Evolutionary conservation across 2,329 filamentous ascomycete species (phyloP).

Genomic region (Lachnellula occidentalis): DNA sequence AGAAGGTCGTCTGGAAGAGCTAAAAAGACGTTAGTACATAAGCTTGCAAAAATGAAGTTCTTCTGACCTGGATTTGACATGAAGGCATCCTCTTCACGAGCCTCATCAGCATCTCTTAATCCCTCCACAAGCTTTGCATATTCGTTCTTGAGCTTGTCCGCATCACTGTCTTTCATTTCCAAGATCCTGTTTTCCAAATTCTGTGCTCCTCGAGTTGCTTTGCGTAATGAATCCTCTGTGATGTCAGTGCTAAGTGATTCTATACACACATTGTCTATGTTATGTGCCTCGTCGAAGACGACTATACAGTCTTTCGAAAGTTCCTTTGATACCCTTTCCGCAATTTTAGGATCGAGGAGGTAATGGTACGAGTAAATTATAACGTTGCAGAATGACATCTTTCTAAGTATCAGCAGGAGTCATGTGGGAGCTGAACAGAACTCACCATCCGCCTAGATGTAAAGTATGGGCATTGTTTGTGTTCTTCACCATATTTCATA

Average conservation of each 20-base stretch:
- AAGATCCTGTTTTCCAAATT: slow-evolving; percentile 87
- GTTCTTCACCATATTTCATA: slow-evolving; percentile 82
- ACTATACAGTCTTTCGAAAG: slow-evolving; percentile 98
- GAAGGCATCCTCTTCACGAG: slow-evolving; percentile 87
- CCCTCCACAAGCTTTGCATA: slow-evolving; percentile 95
- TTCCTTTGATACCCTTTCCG: slow-evolving; percentile 75
- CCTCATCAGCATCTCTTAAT: slow-evolving; percentile 79
- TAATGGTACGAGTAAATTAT: slow-evolving; percentile 99
- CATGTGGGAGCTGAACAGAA: background rate
- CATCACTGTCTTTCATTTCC: slow-evolving; percentile 94
- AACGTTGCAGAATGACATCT: slow-evolving; percentile 99
- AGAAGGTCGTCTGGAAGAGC: slow-evolving; percentile 88
- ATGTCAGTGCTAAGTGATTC: slow-evolving; percentile 95
- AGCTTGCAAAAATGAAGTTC: background rate
- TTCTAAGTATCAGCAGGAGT: slow-evolving; percentile 7
- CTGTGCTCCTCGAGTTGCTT: slow-evolving; percentile 82
- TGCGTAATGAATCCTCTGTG: slow-evolving; percentile 88
- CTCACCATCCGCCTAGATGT: slow-evolving; percentile 84
- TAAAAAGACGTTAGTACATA: slow-evolving; percentile 15
- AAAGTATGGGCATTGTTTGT: slow-evolving; percentile 98
- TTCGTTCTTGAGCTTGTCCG: slow-evolving; percentile 88
- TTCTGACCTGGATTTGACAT: slow-evolving; percentile 74
- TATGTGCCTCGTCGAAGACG: slow-evolving; percentile 97
- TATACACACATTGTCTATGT: slow-evolving; percentile 99
- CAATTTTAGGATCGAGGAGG: slow-evolving; percentile 94